Conservation (phyloP, 805 yeast species). For the Metschnikowia hibisci region DNA sequence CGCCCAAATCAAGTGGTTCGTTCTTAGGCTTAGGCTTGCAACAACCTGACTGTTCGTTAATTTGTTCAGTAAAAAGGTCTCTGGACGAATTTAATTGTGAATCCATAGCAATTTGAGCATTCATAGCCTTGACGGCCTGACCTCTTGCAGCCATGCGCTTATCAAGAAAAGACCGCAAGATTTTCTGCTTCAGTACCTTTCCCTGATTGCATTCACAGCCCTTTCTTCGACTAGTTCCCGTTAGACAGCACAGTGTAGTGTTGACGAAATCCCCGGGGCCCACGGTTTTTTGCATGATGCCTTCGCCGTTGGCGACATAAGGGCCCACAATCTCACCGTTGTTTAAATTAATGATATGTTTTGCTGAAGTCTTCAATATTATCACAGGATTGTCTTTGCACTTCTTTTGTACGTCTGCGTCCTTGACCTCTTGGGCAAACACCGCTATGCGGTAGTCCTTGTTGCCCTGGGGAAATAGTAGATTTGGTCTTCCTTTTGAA, state of each 20-base stretch:
- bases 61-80: too few species aligned
- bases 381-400: conserved; percentile 25
- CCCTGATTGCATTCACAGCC: conserved; percentile 31
- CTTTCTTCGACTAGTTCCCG: conserved; percentile 20
- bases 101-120: neutral
- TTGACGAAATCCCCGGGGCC: conserved; percentile 31
- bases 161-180: conserved; percentile 29
- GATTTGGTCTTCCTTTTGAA: conserved; percentile 81
- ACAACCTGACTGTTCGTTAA: neutral
- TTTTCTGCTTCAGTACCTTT: conserved; percentile 33
- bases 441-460: conserved; percentile 58
- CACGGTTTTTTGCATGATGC: conserved; percentile 4
- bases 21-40: neutral
- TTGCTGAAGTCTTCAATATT: conserved; percentile 35
- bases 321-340: conserved; percentile 39
- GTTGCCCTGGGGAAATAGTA: conserved; percentile 44
- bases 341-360: conserved; percentile 37
- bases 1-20: neutral
- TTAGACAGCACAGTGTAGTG: conserved; percentile 31
- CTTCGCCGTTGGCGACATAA: conserved; percentile 20
- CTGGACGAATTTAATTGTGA: neutral
- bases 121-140: neutral
- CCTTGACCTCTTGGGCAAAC: conserved; percentile 41
- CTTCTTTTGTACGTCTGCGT: conserved; percentile 2
- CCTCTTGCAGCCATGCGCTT: conserved; percentile 17